Evolutionary conservation across 225 moss, liverwort and hornwort genomes (phyloP), one percentile per base, ranked within the genome.

Genomic region (Polytrichum formosum): DNA sequence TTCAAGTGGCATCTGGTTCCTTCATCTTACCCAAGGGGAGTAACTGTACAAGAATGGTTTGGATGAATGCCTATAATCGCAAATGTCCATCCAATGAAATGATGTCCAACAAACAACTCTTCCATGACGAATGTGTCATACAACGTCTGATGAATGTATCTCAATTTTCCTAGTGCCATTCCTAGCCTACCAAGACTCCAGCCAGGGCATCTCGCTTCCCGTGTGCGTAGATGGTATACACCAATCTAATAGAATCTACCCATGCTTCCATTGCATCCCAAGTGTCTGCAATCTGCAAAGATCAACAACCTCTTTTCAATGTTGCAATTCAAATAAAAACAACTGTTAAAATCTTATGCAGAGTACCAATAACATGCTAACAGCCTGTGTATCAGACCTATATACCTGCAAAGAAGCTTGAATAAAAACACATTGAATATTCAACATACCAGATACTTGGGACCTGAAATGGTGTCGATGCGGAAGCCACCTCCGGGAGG

Each of bases 401-500:
- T 37, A 13, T 10, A 37, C 37, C 37, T 46, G 46, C 46, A 13
- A 46, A 13, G 46, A 46, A 46, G 46, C 46, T 46, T 16, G 4
- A 46, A 16, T 46, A 46, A 46, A 46, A 46, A 66, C 20, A 53
- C 8, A 66, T 9, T 8, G 2, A 18, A 1, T 16, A 53, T 19
- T 1, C 27, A 21, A 56, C 26, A 53, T 73, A 89, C 89, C 80
- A 89, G 71, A 79, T 78, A 81, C 37, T 83, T 80, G 55, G 76
- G 89, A 27, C 89, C 83, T 16, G 72, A 70, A n/a, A 61, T 60
- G 64, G 89, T 83, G 64, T 85, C 83, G 53, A 89, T 79, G 20
- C 77, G 78, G 56, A 85, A 89, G 63, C 89, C 89, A 54, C 89
- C 89, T 16, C 89, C 89, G 53, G 85, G 72, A 35, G 89, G 89